phyloP scores from a whole-genome alignment of 2,329 filamentous ascomycete genomes.

The Colletotrichum trifolii region DNA sequence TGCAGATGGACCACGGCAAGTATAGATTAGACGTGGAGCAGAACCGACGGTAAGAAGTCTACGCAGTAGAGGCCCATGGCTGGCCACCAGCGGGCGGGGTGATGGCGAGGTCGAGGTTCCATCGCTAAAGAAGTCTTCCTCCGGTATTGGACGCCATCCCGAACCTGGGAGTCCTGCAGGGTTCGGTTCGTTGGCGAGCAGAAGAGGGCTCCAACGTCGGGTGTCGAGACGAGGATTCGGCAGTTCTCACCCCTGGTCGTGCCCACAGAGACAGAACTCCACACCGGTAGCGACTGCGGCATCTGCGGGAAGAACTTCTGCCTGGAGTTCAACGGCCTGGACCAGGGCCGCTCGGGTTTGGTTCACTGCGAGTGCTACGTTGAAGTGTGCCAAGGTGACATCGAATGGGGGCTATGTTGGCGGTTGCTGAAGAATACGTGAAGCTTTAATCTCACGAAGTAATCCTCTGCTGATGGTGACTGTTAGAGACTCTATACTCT shows the following conservation, averaged over 20 bases:
- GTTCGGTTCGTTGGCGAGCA: not conserved
- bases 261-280: constrained; percentile 14
- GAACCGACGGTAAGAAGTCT: not conserved
- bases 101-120: constrained; percentile 14
- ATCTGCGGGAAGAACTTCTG: constrained; percentile 18
- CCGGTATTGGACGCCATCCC: not conserved
- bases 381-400: constrained; percentile 4
- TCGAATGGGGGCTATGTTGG: not conserved
- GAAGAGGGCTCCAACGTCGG: not conserved
- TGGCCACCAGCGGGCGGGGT: not conserved
- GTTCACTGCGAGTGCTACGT: not conserved
- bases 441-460: too few species aligned
- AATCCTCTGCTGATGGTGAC: too few species aligned
- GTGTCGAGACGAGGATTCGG: constrained; percentile 16
- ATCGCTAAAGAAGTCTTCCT: constrained; percentile 2
- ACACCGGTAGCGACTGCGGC: constrained; percentile 17
- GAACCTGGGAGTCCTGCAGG: not conserved
- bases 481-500: too few species aligned
- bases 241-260: constrained; percentile 24
- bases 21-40: constrained; percentile 8
- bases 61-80: too few species aligned
- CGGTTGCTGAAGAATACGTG: constrained; percentile 8
- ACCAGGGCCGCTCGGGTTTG: not conserved
- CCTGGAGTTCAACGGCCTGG: not conserved
- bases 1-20: not conserved